phyloP scores from a whole-genome alignment of 2,329 filamentous ascomycete genomes.

The Exophiala sideris region DNA sequence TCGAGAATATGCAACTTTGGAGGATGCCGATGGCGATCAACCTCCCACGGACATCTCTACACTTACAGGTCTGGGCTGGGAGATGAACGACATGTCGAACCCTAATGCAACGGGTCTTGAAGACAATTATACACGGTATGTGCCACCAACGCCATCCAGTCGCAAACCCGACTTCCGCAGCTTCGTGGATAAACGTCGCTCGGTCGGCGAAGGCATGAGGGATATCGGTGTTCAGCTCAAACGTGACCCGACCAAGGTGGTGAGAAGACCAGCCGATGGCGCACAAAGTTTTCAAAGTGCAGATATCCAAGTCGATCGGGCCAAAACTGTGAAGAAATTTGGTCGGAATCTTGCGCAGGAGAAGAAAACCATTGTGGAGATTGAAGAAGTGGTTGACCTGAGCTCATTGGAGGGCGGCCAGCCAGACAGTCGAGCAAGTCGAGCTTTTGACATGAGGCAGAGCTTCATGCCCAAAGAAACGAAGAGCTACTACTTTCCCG shows the following conservation, averaged over 20 bases:
- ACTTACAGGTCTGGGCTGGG: constrained; percentile 27
- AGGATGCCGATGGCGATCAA: constrained; percentile 18
- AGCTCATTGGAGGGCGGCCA: constrained; percentile 37
- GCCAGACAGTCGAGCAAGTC: constrained; percentile 11
- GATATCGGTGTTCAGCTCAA: constrained; percentile 25
- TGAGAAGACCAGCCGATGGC: constrained; percentile 5
- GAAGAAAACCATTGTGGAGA: constrained; percentile 43
- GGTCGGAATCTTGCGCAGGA: constrained; percentile 44
- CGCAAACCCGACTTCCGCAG: constrained; percentile 21
- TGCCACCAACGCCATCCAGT: background rate
- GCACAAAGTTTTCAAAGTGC: background rate
- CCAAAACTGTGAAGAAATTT: constrained; percentile 32
- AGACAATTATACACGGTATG: constrained; percentile 21
- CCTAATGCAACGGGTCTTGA: background rate
- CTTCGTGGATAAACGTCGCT: constrained; percentile 22
- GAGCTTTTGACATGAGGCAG: constrained; percentile 11
- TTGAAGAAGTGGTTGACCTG: constrained; percentile 43
- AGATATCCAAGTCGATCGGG: constrained; percentile 18
- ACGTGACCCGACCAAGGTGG: constrained; percentile 21
- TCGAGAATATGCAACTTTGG: constrained; percentile 23
- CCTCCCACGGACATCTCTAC: constrained; percentile 24
- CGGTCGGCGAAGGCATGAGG: constrained; percentile 28
- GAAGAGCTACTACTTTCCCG: constrained; percentile 34
- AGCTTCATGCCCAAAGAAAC: constrained; percentile 28
- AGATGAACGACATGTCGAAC: constrained; percentile 26